Conservation (phyloP, 306 rosid species). For the Abrus precatorius region DNA sequence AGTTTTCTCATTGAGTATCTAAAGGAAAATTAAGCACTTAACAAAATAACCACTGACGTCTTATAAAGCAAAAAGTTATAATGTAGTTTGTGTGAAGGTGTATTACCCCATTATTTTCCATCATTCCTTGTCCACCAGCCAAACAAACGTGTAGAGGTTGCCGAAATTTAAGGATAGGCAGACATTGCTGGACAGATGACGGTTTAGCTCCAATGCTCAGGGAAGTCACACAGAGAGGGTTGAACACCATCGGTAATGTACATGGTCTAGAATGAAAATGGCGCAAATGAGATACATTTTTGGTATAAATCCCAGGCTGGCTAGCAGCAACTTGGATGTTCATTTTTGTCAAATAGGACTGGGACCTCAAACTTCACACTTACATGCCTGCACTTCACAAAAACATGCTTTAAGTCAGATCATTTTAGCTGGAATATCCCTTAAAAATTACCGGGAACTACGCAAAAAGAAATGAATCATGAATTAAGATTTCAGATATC, state of each 20-base stretch:
- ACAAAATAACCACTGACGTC: conserved; percentile 9
- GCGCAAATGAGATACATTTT: conserved; percentile 21
- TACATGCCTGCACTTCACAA: conserved; percentile 45
- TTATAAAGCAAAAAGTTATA: conserved; percentile 18
- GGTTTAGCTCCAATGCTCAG: conserved; percentile 14
- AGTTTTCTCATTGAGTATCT: conserved; percentile 22
- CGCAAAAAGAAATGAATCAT: not conserved
- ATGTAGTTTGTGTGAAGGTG: conserved; percentile 20
- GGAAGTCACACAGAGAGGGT: conserved; percentile 39
- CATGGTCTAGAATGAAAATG: conserved; percentile 41
- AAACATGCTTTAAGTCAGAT: conserved; percentile 34
- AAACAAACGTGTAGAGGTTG: conserved; percentile 58
- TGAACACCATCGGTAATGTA: conserved; percentile 19
- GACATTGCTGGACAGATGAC: conserved; percentile 44
- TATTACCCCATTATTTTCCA: conserved; percentile 62
- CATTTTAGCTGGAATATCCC: not conserved
- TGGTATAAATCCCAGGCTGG: conserved; percentile 39
- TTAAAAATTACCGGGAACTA: conserved; percentile 10
- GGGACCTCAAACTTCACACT: conserved; percentile 39
- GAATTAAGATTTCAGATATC: conserved; percentile 8
- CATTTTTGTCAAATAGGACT: conserved; percentile 49
- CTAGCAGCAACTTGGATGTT: conserved; percentile 50
- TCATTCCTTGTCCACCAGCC: conserved; percentile 66
- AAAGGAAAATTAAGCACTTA: conserved; percentile 23
- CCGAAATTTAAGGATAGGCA: conserved; percentile 50